Evolutionary conservation across 768 basidiomycete species (phyloP), one percentile per base, ranked within the genome.

Genomic region (Infundibulicybe gibba): DNA sequence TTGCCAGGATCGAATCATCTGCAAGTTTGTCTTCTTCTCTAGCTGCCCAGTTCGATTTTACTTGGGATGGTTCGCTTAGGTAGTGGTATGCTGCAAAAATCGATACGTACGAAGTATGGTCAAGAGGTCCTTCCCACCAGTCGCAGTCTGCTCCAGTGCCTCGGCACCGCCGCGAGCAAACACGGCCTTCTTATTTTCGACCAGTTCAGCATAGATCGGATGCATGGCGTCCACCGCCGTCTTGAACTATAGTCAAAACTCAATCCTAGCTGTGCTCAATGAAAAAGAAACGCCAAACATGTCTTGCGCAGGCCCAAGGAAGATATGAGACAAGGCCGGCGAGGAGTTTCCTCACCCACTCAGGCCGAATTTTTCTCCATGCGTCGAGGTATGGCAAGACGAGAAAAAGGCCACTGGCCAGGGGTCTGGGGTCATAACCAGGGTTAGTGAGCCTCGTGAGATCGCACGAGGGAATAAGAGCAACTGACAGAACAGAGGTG

Each of bases 1-100:
- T 66, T 1, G 55, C 61, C 6, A 63, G 32, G 14, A 69, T 50
- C 16, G 59, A 56, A 30, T 58, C 50, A 35, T 68, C 66, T 0
- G 60, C 39, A 47, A 67, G 49, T 10, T 54, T 49, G 32, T 65
- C 63, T 14, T 57, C 53, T 16, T 59, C 57, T 14, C 60, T 53
- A 0, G 63, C 57, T 10, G 57, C 52, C 53, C 56, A 58, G 44
- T 67, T 68, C 5, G 63, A 58, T 47, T 56, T 58, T 40, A 67
- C 66, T 68, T 45, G 21, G 16, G 37, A 42, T 15, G 15, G n/a
- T 14, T n/a, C 39, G 9, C 16, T 12, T 37, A 6, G 6, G 5
- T 2, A n/a, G 14, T 10, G 15, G 11, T 13, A n/a, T 5, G 11
- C 2, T 10, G 39, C 10, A 45, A 3, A 32, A 1, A 19, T 17